Evolutionary conservation across 225 moss, liverwort and hornwort genomes (phyloP), one percentile per base, ranked within the genome.

Genomic region (Pseudisothecium myosuroides): DNA sequence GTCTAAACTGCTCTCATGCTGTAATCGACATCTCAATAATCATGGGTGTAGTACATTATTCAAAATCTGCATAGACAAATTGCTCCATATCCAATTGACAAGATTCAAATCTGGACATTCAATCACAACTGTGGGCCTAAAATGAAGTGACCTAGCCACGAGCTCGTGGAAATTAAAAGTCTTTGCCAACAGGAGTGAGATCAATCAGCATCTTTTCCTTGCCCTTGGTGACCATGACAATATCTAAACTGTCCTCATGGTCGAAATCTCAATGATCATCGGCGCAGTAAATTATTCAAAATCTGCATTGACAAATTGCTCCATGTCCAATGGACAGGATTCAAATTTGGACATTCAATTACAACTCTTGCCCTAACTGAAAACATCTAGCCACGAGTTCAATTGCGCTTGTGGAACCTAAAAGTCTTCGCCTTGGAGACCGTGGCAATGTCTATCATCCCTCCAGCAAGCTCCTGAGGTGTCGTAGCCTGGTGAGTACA

Each of bases 371-470:
- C 54, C 27, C 58, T 49, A 36, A 67, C 37, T 90, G 59, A 52
- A 15, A 28, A 64, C 26, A 67, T 45, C 82, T 41, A 18, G 22
- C 62, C 45, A 56, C 27, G 63, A 39, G 45, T 72, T 72, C 43
- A 72, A 72, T 43, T 43, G 41, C 14, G 55, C 56, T 29, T 54
- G 69, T 36, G 77, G 81, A 69, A 81, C 32, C 92, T 92, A 97
- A 54, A 96, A 96, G 12, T 94, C 94, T 86, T 97, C 95, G 12
- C 86, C 85, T 94, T 96, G 20, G 94, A 93, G 66, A 95, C 95
- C 97, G 81, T 96, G 74, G 96, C 97, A 65, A 98, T 96, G 76
- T 93, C 96, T n/a, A 97, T 89, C 56, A 99, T 90, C 90, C 99
- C 93, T 93, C 93, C 86, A 99, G 91, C 88, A 99, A 95, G 90